Conservation (phyloP, 1,284 basidiomycete genomes). For the Rhizoctonia solani region DNA sequence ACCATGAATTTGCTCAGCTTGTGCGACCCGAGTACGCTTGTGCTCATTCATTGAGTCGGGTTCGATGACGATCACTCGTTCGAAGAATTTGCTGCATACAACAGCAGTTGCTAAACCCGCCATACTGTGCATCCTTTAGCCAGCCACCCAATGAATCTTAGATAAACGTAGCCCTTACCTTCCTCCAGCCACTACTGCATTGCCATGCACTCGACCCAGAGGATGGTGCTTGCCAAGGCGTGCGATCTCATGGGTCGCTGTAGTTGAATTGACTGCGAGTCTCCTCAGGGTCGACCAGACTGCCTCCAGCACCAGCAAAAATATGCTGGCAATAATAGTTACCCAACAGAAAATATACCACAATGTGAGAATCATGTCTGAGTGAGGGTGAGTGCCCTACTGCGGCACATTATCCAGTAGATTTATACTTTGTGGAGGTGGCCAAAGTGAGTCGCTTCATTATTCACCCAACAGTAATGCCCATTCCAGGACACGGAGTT, state of each 20-base stretch:
- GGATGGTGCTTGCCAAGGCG: not conserved
- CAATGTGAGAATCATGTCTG: not conserved
- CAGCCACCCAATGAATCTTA: not conserved
- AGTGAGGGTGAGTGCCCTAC: too few relatives aligned
- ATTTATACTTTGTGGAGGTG: too few relatives aligned
- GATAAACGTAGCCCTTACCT: conserved; percentile 3
- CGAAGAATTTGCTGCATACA: conserved; percentile 25
- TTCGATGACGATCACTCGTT: conserved; percentile 19
- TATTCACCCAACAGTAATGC: too few relatives aligned
- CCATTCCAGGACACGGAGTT: too few relatives aligned
- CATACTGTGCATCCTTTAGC: not conserved
- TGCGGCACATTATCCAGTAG: too few relatives aligned
- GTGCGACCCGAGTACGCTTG: conserved; percentile 23
- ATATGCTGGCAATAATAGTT: not conserved
- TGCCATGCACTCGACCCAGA: not conserved
- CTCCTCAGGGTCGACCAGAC: not conserved
- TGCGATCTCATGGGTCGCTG: conserved; percentile 1
- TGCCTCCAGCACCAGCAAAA: not conserved
- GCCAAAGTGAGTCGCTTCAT: too few relatives aligned
- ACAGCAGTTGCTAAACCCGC: conserved; percentile 23
- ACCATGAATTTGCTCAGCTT: conserved; percentile 27
- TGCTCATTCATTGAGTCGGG: conserved; percentile 21
- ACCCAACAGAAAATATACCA: not conserved
- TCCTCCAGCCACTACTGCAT: conserved; percentile 22
- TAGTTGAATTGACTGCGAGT: not conserved